Percentiles rank a stretch among this genome's conserved stretches.
phyloP scores from a whole-genome alignment of 2,329 filamentous ascomycete species.

The Colletotrichum eleusines region DNA sequence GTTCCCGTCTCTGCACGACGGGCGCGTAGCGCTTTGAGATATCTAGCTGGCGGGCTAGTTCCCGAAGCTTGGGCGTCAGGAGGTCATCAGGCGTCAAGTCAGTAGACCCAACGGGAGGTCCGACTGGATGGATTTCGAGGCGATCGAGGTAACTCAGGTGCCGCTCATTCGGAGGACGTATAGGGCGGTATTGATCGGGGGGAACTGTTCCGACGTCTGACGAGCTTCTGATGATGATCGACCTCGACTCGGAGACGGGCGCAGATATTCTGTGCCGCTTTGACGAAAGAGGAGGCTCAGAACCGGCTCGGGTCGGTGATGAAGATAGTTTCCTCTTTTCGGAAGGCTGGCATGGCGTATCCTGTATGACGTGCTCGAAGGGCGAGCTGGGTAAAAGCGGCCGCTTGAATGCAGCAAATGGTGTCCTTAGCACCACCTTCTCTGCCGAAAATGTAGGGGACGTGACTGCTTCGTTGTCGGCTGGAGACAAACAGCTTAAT shows the following conservation, averaged over 20 bases:
- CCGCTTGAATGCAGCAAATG: slow-evolving; percentile 30
- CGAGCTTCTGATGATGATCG: slow-evolving; percentile 47
- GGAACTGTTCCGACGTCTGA: slow-evolving; percentile 49
- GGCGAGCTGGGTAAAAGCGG: slow-evolving; percentile 5
- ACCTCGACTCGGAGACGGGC: slow-evolving; percentile 40
- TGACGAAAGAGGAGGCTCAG: slow-evolving; percentile 48
- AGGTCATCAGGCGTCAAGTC: slow-evolving; percentile 62
- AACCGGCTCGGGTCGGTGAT: slow-evolving; percentile 46
- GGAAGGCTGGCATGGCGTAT: slow-evolving; percentile 27
- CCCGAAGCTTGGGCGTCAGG: slow-evolving; percentile 66
- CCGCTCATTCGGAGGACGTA: slow-evolving; percentile 39
- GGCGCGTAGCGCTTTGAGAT: slow-evolving; percentile 67
- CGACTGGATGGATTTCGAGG: slow-evolving; percentile 66
- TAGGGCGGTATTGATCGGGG: slow-evolving; percentile 42
- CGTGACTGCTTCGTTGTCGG: background rate
- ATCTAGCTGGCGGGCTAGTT: slow-evolving; percentile 65
- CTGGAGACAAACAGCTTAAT: slow-evolving; percentile 46
- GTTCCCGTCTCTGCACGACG: slow-evolving; percentile 50
- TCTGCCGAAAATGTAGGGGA: slow-evolving; percentile 35
- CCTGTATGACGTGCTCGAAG: slow-evolving; percentile 28
- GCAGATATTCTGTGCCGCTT: slow-evolving; percentile 46
- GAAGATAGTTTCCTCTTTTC: slow-evolving; percentile 21
- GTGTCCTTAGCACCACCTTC: slow-evolving; percentile 30
- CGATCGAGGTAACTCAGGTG: slow-evolving; percentile 44
- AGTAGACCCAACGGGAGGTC: slow-evolving; percentile 61